A percentile compares a stretch with the other conserved stretches of the same genome.
These are phyloP conservation scores for Hibiscus mutabilis DNA, from an alignment of 345 rosid genomes.

Conservation along the genomic window DNA sequence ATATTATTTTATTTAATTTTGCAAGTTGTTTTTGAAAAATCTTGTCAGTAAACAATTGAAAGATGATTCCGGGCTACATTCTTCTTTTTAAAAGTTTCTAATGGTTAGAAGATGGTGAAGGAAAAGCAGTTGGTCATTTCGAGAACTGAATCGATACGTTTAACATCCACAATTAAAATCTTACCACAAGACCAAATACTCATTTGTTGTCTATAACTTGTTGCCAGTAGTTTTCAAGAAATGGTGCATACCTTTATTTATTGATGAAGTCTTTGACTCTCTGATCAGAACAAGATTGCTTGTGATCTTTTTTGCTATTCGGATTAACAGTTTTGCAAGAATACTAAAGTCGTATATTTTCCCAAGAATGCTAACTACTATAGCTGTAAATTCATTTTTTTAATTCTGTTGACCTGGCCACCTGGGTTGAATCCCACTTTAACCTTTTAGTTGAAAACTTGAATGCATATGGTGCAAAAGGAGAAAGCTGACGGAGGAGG, in stretches of 20 bases:
- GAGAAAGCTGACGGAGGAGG: background rate
- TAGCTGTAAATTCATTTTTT: background rate
- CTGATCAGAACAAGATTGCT: conserved; percentile 1
- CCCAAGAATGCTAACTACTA: too few species aligned
- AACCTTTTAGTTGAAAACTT: background rate
- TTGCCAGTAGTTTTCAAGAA: background rate
- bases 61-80: background rate
- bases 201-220: background rate
- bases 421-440: background rate
- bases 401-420: background rate
- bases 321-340: background rate
- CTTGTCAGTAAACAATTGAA: background rate
- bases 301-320: background rate
- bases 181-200: background rate
- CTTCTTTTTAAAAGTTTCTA: background rate
- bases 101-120: background rate
- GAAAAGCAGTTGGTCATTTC: background rate
- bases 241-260: background rate
- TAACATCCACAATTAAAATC: conserved; percentile 30
- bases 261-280: background rate
- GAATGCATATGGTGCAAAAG: background rate
- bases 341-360: background rate
- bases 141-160: too few species aligned
- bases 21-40: background rate
- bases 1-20: background rate